Evolutionary conservation across 2,329 filamentous ascomycete genomes (phyloP).

Genomic region (Penicillium sp.): DNA sequence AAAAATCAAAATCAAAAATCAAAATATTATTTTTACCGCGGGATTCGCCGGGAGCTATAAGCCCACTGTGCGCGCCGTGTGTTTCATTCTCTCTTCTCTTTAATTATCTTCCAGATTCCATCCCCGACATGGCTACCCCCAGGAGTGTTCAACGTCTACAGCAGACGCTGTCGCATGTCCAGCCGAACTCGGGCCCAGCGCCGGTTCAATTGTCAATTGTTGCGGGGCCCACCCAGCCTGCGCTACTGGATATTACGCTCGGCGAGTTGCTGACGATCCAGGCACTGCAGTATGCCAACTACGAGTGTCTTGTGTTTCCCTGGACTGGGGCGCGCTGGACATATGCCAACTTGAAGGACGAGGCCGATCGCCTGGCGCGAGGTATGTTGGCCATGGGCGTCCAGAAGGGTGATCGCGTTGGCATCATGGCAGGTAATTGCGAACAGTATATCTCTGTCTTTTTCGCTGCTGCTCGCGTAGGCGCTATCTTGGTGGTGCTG

Average conservation of each 20-base stretch:
- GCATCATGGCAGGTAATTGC: conserved; percentile 68
- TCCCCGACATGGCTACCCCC: conserved; percentile 22
- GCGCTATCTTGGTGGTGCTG: conserved; percentile 70
- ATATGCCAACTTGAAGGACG: conserved; percentile 63
- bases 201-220: conserved; percentile 54
- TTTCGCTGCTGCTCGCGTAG: conserved; percentile 67
- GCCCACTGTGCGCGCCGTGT: neutral
- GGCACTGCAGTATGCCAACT: conserved; percentile 62
- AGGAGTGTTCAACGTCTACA: conserved; percentile 31
- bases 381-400: conserved; percentile 68
- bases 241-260: conserved; percentile 69
- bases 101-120: neutral
- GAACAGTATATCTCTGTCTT: conserved; percentile 65
- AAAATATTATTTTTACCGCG: neutral
- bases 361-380: conserved; percentile 62
- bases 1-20: neutral
- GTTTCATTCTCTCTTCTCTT: neutral
- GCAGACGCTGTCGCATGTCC: conserved; percentile 32
- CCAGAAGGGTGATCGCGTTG: conserved; percentile 66
- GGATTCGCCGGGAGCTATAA: conserved; percentile 3
- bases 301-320: conserved; percentile 70
- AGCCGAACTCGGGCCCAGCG: conserved; percentile 10
- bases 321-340: conserved; percentile 77
- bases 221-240: conserved; percentile 66
- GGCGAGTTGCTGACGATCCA: conserved; percentile 72